Percentiles rank a stretch among this genome's conserved stretches.
phyloP scores from a whole-genome alignment of 441 rosid genomes.

The Dalechampia spathulata region DNA sequence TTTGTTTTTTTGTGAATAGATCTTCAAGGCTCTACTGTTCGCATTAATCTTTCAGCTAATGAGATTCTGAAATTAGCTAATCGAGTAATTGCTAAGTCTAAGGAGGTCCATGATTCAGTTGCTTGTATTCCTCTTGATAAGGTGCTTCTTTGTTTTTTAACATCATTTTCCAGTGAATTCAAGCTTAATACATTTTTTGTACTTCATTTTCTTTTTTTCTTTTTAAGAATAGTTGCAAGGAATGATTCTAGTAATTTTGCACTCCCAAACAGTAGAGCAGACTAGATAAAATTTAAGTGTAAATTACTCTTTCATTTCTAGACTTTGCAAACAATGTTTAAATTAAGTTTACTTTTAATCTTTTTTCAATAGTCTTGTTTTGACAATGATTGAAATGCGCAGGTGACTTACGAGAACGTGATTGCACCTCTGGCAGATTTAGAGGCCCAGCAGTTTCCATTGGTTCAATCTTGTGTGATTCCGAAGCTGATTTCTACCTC shows the following conservation, averaged over 20 bases:
- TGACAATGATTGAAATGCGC: constrained; percentile 10
- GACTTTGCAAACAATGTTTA: background rate
- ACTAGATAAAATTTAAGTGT: too few relatives aligned
- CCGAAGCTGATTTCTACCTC: constrained; percentile 66
- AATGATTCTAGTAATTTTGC: too few relatives aligned
- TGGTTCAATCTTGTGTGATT: constrained; percentile 65
- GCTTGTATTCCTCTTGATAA: constrained; percentile 76
- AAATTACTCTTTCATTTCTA: too few relatives aligned
- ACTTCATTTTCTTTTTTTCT: too few relatives aligned
- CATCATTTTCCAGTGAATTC: too few relatives aligned
- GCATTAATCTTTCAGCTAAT: constrained; percentile 50
- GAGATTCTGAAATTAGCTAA: constrained; percentile 70
- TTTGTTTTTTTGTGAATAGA: constrained; percentile 28
- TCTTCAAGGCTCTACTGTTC: constrained; percentile 65
- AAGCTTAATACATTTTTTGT: too few relatives aligned
- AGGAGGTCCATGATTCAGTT: constrained; percentile 57
- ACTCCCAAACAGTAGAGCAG: too few relatives aligned
- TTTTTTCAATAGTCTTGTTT: background rate
- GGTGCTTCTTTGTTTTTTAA: too few relatives aligned
- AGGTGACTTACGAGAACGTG: constrained; percentile 70
- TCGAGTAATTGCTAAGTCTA: constrained; percentile 55
- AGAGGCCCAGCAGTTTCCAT: constrained; percentile 61
- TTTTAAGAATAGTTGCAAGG: too few relatives aligned
- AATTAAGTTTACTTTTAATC: background rate
- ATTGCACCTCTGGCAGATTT: constrained; percentile 58